phyloP scores from a whole-genome alignment of 2,329 filamentous ascomycete genomes.

The Sordariomycetes sp. region DNA sequence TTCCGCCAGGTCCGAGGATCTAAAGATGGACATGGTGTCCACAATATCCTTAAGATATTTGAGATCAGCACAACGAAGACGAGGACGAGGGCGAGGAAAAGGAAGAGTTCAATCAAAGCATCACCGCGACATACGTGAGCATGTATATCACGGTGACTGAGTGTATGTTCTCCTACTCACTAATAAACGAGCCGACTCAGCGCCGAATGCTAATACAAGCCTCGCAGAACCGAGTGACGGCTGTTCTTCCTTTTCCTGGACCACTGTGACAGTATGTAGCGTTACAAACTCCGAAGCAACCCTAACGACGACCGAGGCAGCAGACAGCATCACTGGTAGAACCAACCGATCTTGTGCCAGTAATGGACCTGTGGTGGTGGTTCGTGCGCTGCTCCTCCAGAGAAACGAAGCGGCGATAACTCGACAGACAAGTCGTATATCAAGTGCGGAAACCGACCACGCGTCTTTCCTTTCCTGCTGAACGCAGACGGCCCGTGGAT shows the following conservation, averaged over 20 bases:
- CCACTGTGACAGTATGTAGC: slow-evolving; percentile 5
- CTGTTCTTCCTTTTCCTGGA: slow-evolving; percentile 1
- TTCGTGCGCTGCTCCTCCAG: neutral
- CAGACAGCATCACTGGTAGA: neutral
- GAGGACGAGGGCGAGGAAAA: too few species aligned
- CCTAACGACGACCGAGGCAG: neutral
- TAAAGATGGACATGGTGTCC: too few species aligned
- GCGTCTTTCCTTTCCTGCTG: too few species aligned
- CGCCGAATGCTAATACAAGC: neutral
- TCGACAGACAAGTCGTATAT: neutral
- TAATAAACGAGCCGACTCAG: neutral
- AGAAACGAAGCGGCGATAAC: neutral
- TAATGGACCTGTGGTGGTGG: neutral
- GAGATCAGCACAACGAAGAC: too few species aligned
- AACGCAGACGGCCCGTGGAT: too few species aligned
- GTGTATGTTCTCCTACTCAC: neutral
- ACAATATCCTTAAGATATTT: too few species aligned
- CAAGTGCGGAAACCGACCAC: too few species aligned
- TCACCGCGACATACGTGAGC: neutral
- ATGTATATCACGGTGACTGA: slow-evolving; percentile 1
- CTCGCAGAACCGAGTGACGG: neutral
- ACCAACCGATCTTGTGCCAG: neutral
- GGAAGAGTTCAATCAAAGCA: neutral
- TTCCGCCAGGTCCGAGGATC: neutral
- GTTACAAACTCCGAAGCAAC: slow-evolving; percentile 3